Evolutionary conservation across 2,329 filamentous ascomycete species (phyloP).

Genomic region (Xylaria sp.): DNA sequence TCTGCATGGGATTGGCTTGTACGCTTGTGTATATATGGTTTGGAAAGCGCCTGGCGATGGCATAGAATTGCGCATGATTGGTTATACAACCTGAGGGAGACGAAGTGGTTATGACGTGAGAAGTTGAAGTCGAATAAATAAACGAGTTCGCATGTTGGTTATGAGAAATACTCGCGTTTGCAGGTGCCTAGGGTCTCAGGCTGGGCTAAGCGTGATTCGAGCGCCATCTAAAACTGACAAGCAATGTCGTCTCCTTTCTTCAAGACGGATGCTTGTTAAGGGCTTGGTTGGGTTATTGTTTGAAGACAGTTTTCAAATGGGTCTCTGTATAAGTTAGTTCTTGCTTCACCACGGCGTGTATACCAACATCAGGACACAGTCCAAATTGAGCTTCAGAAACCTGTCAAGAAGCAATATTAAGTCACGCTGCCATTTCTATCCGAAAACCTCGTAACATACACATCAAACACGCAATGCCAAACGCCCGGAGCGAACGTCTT

Average conservation of each 20-base stretch:
- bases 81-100: slow-evolving; percentile 4
- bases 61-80: slow-evolving; percentile 23
- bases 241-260: background rate
- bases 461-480: slow-evolving; percentile 77
- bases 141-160: background rate
- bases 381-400: background rate
- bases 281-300: background rate
- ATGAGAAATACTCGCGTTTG: background rate
- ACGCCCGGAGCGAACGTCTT: slow-evolving; percentile 77
- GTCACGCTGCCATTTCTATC: slow-evolving; percentile 36
- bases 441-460: slow-evolving; percentile 57
- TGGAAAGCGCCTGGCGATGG: slow-evolving; percentile 25
- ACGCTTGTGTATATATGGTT: slow-evolving; percentile 31
- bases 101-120: slow-evolving; percentile 8
- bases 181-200: background rate
- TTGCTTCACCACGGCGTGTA: background rate
- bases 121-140: slow-evolving; percentile 10
- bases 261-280: background rate
- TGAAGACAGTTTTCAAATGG: no score
- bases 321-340: background rate
- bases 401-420: slow-evolving; percentile 6
- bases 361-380: background rate
- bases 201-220: background rate
- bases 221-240: background rate
- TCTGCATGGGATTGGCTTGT: slow-evolving; percentile 27